These are phyloP conservation scores for Croton setiger DNA, from an alignment of 441 rosid species.

Conservation along the genomic window DNA sequence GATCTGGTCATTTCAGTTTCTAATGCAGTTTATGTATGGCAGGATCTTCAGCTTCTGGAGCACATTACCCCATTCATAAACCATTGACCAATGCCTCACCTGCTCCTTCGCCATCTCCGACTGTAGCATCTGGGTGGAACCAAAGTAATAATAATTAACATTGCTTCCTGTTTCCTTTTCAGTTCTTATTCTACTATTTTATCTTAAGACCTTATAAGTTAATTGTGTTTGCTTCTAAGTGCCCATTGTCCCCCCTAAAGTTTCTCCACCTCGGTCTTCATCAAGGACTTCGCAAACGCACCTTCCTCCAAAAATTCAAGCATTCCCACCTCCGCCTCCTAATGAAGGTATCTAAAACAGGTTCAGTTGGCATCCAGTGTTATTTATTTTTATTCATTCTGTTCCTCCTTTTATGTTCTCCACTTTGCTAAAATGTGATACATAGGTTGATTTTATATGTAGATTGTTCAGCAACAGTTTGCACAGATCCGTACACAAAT, in stretches of 20 bases:
- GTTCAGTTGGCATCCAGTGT: conserved; percentile 1
- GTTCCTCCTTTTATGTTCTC: conserved; percentile 1
- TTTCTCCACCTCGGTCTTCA: conserved; percentile 40
- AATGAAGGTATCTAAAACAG: conserved; percentile 54
- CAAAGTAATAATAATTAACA: conserved; percentile 32
- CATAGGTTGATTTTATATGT: conserved; percentile 24
- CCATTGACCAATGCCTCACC: conserved; percentile 34
- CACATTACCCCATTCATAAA: conserved; percentile 33
- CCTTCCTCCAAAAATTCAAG: conserved; percentile 48
- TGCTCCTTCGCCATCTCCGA: conserved; percentile 64
- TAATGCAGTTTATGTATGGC: conserved; percentile 17
- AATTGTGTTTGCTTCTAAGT: conserved; percentile 37
- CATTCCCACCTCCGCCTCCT: conserved; percentile 96
- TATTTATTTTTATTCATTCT: conserved; percentile 6
- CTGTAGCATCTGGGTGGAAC: conserved; percentile 34
- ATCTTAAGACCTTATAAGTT: conserved; percentile 26
- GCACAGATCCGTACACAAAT: conserved; percentile 80
- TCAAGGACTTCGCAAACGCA: conserved; percentile 56
- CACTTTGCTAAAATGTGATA: conserved; percentile 15
- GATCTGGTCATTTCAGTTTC: conserved; percentile 15
- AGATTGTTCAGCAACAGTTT: conserved; percentile 78
- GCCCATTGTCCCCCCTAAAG: conserved; percentile 36
- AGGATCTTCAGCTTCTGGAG: conserved; percentile 40
- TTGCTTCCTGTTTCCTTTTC: conserved; percentile 1
- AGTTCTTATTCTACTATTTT: not conserved